Evolutionary conservation across 495 filamentous ascomycete species (phyloP).

Genomic region (Penicillium antarcticum): DNA sequence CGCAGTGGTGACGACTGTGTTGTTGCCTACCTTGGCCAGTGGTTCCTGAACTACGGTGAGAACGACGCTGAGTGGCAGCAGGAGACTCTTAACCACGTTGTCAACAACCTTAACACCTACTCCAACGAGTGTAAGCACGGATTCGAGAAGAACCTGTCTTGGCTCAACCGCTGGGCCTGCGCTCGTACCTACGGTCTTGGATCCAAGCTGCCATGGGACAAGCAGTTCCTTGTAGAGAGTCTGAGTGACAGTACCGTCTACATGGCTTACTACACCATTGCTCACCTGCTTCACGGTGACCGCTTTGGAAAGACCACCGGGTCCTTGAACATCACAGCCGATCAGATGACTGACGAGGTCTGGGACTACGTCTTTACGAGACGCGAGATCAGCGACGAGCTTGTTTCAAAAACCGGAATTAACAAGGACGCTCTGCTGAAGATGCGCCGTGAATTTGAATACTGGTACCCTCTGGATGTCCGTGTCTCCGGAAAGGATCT

Average conservation of each 20-base stretch:
- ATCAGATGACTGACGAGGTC: conserved; percentile 92
- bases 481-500: conserved; percentile 83
- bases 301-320: conserved; percentile 75
- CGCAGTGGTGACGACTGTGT: conserved; percentile 87
- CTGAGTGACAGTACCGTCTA: conserved; percentile 90
- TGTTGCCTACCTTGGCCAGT: conserved; percentile 91
- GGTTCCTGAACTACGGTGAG: conserved; percentile 95
- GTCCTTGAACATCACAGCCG: conserved; percentile 61
- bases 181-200: conserved; percentile 89
- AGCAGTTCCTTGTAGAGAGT: conserved; percentile 85
- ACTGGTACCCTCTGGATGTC: conserved; percentile 93
- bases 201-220: conserved; percentile 94
- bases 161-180: conserved; percentile 95
- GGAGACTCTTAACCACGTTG: conserved; percentile 68
- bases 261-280: conserved; percentile 95
- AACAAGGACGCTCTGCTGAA: conserved; percentile 64
- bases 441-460: conserved; percentile 89
- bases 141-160: conserved; percentile 79
- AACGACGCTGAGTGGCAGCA: conserved; percentile 73
- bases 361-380: conserved; percentile 92
- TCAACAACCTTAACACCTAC: conserved; percentile 75
- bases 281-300: conserved; percentile 79
- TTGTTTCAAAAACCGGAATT: conserved; percentile 63
- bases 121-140: conserved; percentile 74
- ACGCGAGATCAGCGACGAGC: conserved; percentile 60